Percentiles rank a stretch among this genome's conserved stretches.
Conservation (phyloP, 169 alveolate genomes). For the Cryptosporidium meleagridis region DNA sequence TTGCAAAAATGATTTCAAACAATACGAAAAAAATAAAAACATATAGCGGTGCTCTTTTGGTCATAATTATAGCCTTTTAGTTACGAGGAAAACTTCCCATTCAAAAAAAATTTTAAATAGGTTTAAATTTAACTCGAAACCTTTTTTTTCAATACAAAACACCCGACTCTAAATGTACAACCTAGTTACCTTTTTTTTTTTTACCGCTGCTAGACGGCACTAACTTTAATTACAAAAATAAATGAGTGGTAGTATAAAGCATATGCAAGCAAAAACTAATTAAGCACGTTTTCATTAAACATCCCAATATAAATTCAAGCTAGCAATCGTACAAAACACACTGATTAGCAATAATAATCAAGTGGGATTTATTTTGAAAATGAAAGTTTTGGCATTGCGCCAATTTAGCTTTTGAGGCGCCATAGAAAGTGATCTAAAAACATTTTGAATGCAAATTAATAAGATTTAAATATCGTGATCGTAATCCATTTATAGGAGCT, state of each 20-base stretch:
- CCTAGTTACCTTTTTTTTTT: neutral
- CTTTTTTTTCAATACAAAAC: neutral
- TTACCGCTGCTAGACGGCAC: constrained; percentile 7
- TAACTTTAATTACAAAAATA: neutral
- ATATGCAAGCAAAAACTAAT: neutral
- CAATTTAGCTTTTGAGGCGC: neutral
- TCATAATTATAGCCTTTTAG: neutral
- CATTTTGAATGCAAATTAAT: neutral
- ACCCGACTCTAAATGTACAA: neutral
- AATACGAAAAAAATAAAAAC: neutral
- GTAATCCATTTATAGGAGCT: neutral
- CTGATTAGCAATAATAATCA: neutral
- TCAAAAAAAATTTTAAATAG: neutral
- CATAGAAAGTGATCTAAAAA: neutral
- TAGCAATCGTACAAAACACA: no score
- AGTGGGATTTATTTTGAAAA: neutral
- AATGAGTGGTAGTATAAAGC: neutral
- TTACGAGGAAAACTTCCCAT: neutral
- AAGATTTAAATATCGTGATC: neutral
- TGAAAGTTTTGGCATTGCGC: neutral
- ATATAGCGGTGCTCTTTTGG: neutral
- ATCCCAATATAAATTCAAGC: neutral
- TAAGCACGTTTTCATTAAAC: no score
- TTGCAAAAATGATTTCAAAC: neutral
- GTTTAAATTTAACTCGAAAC: neutral